A percentile compares a stretch with the other conserved stretches of the same genome.
These are phyloP conservation scores for Ensete ventricosum DNA, from an alignment of 176 grass and related monocot genomes.

Conservation along the genomic window DNA sequence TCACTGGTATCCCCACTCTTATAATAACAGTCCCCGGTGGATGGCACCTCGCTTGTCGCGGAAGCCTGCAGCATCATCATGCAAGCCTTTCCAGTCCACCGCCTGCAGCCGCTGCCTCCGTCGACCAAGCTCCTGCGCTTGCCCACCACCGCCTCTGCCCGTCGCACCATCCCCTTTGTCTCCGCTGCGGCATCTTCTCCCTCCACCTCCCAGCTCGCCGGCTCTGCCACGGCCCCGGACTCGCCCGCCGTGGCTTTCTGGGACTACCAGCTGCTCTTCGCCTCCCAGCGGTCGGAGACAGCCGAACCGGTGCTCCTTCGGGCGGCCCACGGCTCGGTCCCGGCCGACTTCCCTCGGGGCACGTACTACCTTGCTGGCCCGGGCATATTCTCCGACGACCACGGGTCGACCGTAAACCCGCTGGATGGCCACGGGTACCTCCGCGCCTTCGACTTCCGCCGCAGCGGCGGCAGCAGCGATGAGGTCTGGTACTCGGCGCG, in stretches of 20 bases:
- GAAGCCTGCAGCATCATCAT: background rate
- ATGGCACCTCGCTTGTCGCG: too few species aligned
- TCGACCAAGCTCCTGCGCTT: background rate
- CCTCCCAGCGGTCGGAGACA: constrained; percentile 69
- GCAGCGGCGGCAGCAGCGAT: background rate
- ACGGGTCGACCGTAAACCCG: constrained; percentile 95
- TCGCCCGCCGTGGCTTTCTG: constrained; percentile 52
- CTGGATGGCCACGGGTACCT: constrained; percentile 98
- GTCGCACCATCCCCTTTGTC: background rate
- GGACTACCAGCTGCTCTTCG: constrained; percentile 98
- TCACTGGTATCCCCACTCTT: too few species aligned
- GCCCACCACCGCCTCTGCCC: background rate
- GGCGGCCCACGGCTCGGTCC: constrained; percentile 49
- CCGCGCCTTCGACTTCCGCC: constrained; percentile 62
- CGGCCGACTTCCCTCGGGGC: constrained; percentile 55
- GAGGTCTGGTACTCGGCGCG: constrained; percentile 52
- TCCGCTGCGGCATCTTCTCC: background rate
- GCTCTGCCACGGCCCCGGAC: constrained; percentile 17
- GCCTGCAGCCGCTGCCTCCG: background rate
- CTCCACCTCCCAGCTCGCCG: background rate
- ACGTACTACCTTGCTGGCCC: constrained; percentile 87
- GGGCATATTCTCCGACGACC: constrained; percentile 77
- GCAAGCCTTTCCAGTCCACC: constrained; percentile 15
- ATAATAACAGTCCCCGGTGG: too few species aligned
- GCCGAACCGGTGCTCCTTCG: constrained; percentile 41